These are phyloP conservation scores for Pleurotus giganteus DNA, from an alignment of 768 basidiomycete species.

Conservation along the genomic window DNA sequence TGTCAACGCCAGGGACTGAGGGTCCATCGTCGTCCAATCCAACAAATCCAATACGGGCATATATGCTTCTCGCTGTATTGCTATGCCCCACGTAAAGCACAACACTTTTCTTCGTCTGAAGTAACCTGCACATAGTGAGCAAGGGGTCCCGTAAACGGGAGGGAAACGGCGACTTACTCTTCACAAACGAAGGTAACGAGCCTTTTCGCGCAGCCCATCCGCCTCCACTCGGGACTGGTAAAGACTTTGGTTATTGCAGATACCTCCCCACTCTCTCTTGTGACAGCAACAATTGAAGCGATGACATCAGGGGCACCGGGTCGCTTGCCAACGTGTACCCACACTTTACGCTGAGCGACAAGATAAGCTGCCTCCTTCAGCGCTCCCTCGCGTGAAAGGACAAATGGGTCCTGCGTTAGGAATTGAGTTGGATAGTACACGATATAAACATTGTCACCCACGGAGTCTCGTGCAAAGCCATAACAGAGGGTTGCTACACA, in stretches of 20 bases:
- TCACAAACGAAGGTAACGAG: constrained; percentile 43
- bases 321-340: constrained; percentile 40
- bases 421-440: background rate
- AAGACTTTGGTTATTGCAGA: constrained; percentile 54
- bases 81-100: constrained; percentile 51
- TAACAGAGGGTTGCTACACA: constrained; percentile 38
- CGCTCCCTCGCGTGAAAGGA: constrained; percentile 31
- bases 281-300: constrained; percentile 50
- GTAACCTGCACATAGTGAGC: constrained; percentile 26
- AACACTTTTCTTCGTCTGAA: constrained; percentile 34
- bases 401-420: constrained; percentile 34
- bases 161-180: constrained; percentile 26
- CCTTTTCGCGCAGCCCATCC: constrained; percentile 43
- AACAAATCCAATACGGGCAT: constrained; percentile 47
- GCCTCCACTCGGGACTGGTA: constrained; percentile 40
- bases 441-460: constrained; percentile 1
- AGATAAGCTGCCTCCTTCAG: constrained; percentile 38
- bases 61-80: constrained; percentile 40
- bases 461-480: constrained; percentile 43
- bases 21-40: constrained; percentile 26
- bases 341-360: constrained; percentile 36
- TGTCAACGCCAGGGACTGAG: constrained; percentile 27
- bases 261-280: constrained; percentile 41
- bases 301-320: constrained; percentile 21
- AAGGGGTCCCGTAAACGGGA: background rate